Conservation (phyloP, 345 rosid genomes). For the Salix udensis region DNA sequence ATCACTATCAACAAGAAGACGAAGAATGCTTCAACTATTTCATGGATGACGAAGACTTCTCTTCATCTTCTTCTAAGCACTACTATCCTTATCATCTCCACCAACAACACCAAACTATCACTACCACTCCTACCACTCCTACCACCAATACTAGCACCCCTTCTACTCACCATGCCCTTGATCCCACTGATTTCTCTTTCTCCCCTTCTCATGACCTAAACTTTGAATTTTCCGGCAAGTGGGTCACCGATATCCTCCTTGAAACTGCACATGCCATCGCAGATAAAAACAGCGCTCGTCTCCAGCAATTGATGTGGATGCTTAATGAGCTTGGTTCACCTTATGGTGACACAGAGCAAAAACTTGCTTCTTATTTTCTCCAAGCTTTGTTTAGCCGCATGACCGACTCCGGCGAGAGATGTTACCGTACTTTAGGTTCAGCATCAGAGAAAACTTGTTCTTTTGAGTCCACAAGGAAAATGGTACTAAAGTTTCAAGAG, state of each 20-base stretch:
- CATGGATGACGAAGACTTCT: slow-evolving; percentile 99
- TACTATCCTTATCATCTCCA: slow-evolving; percentile 38
- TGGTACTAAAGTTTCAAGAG: slow-evolving; percentile 84
- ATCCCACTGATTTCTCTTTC: slow-evolving; percentile 44
- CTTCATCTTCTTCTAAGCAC: slow-evolving; percentile 83
- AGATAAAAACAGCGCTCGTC: slow-evolving; percentile 52
- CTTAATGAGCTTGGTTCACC: slow-evolving; percentile 86
- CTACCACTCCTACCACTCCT: slow-evolving; percentile 29
- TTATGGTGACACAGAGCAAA: slow-evolving; percentile 83
- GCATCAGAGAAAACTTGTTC: slow-evolving; percentile 74
- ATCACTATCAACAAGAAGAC: slow-evolving; percentile 50
- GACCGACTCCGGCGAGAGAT: slow-evolving; percentile 69
- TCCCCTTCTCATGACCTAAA: slow-evolving; percentile 44
- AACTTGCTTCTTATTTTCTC: slow-evolving; percentile 75
- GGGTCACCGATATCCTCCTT: slow-evolving; percentile 70
- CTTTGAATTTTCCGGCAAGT: slow-evolving; percentile 66
- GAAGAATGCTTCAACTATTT: slow-evolving; percentile 98
- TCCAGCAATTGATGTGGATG: slow-evolving; percentile 88
- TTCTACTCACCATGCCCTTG: slow-evolving; percentile 22
- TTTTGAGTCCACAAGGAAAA: slow-evolving; percentile 75
- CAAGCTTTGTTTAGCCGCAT: slow-evolving; percentile 89
- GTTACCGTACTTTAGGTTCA: slow-evolving; percentile 51
- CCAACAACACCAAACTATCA: slow-evolving; percentile 30
- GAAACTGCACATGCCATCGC: slow-evolving; percentile 58
- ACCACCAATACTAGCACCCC: slow-evolving; percentile 31